These are phyloP conservation scores for Cercophora sp. DNA, from an alignment of 495 filamentous ascomycete genomes.

Conservation along the genomic window DNA sequence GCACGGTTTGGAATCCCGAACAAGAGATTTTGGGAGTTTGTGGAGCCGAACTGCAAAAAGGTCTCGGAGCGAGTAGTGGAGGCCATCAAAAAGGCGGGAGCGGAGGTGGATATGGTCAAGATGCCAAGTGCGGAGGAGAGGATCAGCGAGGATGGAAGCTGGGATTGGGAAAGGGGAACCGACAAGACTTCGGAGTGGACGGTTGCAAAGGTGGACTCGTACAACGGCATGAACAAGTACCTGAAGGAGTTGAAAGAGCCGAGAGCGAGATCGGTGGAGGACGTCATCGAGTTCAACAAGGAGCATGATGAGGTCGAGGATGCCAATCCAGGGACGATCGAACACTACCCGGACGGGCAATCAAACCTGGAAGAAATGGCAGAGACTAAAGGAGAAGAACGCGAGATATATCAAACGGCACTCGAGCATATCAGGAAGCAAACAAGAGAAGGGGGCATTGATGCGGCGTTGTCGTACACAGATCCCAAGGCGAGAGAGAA, in stretches of 20 bases:
- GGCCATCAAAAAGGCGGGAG: not conserved
- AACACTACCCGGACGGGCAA: not conserved
- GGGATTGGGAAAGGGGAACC: not conserved
- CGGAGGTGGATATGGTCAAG: not conserved
- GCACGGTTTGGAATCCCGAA: not conserved
- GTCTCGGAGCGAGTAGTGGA: not conserved
- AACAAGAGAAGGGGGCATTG: not conserved
- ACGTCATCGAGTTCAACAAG: not conserved
- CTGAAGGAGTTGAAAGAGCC: not conserved
- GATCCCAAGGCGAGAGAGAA: not conserved
- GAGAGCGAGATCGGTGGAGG: not conserved
- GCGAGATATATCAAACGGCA: not conserved
- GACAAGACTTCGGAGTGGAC: not conserved
- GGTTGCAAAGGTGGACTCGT: not conserved
- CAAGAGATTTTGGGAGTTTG: not conserved
- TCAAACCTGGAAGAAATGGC: not conserved
- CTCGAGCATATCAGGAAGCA: not conserved
- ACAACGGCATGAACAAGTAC: not conserved
- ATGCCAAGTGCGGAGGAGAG: not conserved
- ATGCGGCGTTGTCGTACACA: not conserved
- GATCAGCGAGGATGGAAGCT: not conserved
- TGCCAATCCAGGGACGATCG: not conserved
- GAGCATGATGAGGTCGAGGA: not conserved
- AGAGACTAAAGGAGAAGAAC: not conserved
- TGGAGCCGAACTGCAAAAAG: not conserved